Base-by-base conservation (phyloP, 2,329 filamentous ascomycete genomes). In the Verticillium dahliae region DNA sequence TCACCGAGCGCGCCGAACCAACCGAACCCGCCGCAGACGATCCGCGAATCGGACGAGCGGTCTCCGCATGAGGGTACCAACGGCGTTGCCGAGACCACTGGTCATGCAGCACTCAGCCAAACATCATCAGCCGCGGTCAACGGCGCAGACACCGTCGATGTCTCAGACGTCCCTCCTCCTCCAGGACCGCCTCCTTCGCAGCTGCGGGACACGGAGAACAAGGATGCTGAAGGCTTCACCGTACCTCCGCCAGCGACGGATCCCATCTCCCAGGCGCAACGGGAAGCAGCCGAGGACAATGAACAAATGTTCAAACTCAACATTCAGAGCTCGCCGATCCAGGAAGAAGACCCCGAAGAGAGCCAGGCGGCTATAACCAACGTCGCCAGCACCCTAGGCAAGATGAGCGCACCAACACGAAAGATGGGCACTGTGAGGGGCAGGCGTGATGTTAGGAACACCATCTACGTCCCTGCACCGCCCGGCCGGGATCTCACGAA, bases 401-500 rank as follows among this genome's bases (percentile, higher is more conserved):
- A 80, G 41, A 75, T 81, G 69, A 80, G 86, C 33, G 83, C 87
- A 61, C 86, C 92, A 22, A 84, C 85, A 61, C 85, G 90, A 33
- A 90, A 87, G 69, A 78, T 85, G 14, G 89, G 90, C 56, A 97
- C 92, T 14, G 80, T 96, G 15, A 86, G 95, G 67, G 95, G 95
- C 59, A 89, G 95, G 63, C 85, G 95, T 71, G 94, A 98, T 72
- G 91, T 96, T 65, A 86, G 94, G 62, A 96, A 96, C 74, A 97
- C 93, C 1, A 88, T 97, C 60, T 94, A 95, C 70, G 82, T 93
- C 65, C 89, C 91, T 10, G 72, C 76, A 3, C 66, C 73, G 7
- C 70, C 34, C 7, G 71, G 35, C 65, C 75, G 57, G 9, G 72
- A 78, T 64, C 70, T 73, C 61, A 67, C 72, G 3, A 69, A 71